A percentile compares a stretch with the other conserved stretches of the same genome.
These are phyloP conservation scores for Plectranthus barbatus DNA, from an alignment of 257 asterid genomes.

Conservation along the genomic window DNA sequence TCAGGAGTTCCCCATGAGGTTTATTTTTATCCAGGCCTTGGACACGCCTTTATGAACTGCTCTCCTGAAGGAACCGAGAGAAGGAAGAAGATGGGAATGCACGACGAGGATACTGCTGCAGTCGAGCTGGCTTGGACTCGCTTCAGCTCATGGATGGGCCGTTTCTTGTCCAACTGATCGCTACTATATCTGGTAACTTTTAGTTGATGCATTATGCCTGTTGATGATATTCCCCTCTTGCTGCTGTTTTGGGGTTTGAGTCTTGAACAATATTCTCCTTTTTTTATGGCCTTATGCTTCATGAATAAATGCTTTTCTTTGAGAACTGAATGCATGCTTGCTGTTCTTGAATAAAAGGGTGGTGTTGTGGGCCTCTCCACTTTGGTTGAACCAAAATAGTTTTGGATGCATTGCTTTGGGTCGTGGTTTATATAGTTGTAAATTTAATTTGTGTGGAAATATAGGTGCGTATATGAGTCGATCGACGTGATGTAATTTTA, in stretches of 20 bases:
- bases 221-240: too few species aligned
- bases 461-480: too few species aligned
- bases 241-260: too few species aligned
- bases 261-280: too few species aligned
- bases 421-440: too few species aligned
- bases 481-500: too few species aligned
- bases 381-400: too few species aligned
- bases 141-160: constrained; percentile 71
- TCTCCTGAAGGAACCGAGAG: constrained; percentile 71
- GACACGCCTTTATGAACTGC: constrained; percentile 87
- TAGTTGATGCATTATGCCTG: too few species aligned
- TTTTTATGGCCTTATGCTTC: background rate
- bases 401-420: too few species aligned
- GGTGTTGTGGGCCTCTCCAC: background rate
- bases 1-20: constrained; percentile 77
- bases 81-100: constrained; percentile 73
- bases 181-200: background rate
- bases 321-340: background rate
- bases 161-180: constrained; percentile 46
- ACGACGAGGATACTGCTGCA: constrained; percentile 61
- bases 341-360: background rate
- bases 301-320: background rate
- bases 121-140: constrained; percentile 85
- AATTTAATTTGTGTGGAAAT: too few species aligned
- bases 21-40: constrained; percentile 62